These are phyloP conservation scores for Amyloporia xantha DNA, from an alignment of 768 basidiomycete genomes.

Conservation along the genomic window DNA sequence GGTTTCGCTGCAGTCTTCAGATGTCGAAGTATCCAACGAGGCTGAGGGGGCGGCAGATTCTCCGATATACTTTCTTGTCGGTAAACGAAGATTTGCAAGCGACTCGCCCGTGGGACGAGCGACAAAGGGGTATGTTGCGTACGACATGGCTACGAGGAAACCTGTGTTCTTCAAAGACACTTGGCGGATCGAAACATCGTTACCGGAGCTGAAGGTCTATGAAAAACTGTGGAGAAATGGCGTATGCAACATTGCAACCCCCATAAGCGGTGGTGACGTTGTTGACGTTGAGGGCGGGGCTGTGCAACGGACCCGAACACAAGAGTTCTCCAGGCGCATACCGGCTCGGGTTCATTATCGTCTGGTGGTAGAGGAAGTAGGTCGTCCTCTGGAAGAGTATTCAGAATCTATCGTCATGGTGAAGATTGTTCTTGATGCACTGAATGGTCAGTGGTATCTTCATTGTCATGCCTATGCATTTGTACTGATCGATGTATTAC, in stretches of 20 bases:
- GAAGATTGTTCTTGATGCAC: neutral
- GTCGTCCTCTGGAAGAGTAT: constrained; percentile 1
- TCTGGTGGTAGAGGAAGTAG: constrained; percentile 8
- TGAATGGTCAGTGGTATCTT: neutral
- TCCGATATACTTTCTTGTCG: constrained; percentile 2
- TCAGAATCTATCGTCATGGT: neutral
- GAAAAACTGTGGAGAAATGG: neutral
- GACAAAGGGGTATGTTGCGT: constrained; percentile 10
- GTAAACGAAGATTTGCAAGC: constrained; percentile 3
- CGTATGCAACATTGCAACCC: neutral
- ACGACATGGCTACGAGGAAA: constrained; percentile 1
- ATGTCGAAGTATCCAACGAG: constrained; percentile 4
- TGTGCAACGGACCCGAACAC: neutral
- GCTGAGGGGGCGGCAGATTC: constrained; percentile 4
- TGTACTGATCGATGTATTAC: neutral
- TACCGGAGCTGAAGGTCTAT: constrained; percentile 5
- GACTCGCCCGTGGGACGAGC: constrained; percentile 3
- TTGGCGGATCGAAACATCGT: constrained; percentile 2
- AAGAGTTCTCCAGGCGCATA: neutral
- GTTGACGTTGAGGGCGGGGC: constrained; percentile 4
- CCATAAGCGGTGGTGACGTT: constrained; percentile 1
- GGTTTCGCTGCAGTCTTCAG: neutral
- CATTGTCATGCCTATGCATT: neutral
- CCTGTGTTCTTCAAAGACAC: constrained; percentile 12
- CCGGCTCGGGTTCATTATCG: constrained; percentile 7